A percentile compares a stretch with the other conserved stretches of the same genome.
phyloP scores from a whole-genome alignment of 2,329 filamentous ascomycete species.

The Coccinonectria pachysandricola region DNA sequence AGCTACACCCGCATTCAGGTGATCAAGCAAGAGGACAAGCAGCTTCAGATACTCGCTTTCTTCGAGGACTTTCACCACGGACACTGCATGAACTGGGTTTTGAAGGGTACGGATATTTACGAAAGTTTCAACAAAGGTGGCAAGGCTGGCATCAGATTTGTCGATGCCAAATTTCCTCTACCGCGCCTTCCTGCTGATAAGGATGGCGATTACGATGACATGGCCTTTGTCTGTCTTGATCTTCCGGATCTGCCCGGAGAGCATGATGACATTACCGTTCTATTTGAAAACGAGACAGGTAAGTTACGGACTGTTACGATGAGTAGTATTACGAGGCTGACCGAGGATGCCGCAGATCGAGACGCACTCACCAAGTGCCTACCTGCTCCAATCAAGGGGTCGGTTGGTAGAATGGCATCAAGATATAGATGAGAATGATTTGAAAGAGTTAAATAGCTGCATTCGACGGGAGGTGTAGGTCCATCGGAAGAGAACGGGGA shows the following conservation, averaged over 20 bases:
- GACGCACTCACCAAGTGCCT: constrained; percentile 41
- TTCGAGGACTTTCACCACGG: constrained; percentile 83
- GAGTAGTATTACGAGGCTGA: neutral
- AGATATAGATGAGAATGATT: constrained; percentile 19
- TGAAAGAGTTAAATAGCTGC: constrained; percentile 1
- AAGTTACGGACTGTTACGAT: constrained; percentile 37
- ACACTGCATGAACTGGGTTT: constrained; percentile 77
- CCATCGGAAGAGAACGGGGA: constrained; percentile 6
- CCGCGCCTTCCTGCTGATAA: constrained; percentile 50
- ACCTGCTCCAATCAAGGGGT: constrained; percentile 46
- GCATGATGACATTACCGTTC: constrained; percentile 80
- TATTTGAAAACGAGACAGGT: constrained; percentile 74
- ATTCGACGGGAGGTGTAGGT: neutral
- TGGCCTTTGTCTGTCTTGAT: constrained; percentile 74
- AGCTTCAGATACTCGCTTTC: constrained; percentile 71
- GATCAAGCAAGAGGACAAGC: constrained; percentile 58
- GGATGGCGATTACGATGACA: constrained; percentile 43
- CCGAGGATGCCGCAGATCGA: constrained; percentile 32
- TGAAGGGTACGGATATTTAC: constrained; percentile 76
- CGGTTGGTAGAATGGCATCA: constrained; percentile 23
- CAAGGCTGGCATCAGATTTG: constrained; percentile 66
- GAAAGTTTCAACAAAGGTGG: constrained; percentile 55
- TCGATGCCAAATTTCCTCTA: constrained; percentile 84
- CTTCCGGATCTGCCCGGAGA: constrained; percentile 82
- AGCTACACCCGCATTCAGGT: constrained; percentile 71